Evolutionary conservation across 345 rosid genomes (phyloP).

Genomic region (Euclidium syriacum): DNA sequence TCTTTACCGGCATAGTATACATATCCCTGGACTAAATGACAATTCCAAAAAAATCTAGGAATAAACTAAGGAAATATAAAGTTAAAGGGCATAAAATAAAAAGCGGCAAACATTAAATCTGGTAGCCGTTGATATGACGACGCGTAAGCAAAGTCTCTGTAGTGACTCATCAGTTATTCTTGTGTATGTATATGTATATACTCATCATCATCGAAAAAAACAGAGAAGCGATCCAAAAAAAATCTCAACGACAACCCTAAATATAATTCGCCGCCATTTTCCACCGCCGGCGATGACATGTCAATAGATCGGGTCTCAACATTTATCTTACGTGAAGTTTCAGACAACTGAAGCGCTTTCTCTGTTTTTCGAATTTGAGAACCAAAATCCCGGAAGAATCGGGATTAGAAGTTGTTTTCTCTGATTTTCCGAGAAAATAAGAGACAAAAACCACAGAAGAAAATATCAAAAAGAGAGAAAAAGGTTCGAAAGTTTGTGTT

Average conservation of each 20-base stretch:
- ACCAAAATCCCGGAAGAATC: not conserved
- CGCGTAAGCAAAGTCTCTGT: conserved; percentile 15
- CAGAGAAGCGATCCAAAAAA: not conserved
- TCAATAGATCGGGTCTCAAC: not conserved
- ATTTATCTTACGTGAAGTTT: not conserved
- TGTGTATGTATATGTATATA: not conserved
- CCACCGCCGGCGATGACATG: not conserved
- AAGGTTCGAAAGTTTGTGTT: conserved; percentile 13
- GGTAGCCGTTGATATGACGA: conserved; percentile 18
- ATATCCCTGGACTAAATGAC: not conserved
- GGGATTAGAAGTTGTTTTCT: not conserved
- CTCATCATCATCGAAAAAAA: not conserved
- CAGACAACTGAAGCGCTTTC: not conserved
- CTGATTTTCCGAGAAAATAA: not conserved
- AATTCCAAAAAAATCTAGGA: not conserved
- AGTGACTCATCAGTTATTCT: conserved; percentile 30
- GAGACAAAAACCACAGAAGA: conserved; percentile 1
- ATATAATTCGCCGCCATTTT: conserved; percentile 1
- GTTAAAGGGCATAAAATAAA: not conserved
- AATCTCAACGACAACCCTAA: not conserved
- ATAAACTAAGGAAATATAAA: not conserved
- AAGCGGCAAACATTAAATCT: conserved; percentile 24
- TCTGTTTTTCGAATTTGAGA: not conserved
- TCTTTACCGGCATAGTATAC: not conserved
- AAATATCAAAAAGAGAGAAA: not conserved